These are phyloP conservation scores for Cinchona pubescens DNA, from an alignment of 257 asterid species.

Conservation along the genomic window DNA sequence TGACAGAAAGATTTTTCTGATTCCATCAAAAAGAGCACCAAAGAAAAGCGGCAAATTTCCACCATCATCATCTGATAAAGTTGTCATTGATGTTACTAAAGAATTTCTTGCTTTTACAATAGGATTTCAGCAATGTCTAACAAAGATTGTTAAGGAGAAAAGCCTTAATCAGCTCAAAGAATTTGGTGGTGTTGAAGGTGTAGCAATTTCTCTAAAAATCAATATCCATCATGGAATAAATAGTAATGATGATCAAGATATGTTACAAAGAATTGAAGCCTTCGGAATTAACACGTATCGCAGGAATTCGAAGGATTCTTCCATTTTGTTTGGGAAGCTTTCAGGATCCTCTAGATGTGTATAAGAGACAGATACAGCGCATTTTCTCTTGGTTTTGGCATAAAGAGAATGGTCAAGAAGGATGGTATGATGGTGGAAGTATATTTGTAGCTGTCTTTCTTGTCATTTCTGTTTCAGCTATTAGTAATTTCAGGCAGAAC, in stretches of 20 bases:
- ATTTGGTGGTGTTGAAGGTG: slow-evolving; percentile 33
- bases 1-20: not conserved
- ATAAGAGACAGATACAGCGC: too few species aligned
- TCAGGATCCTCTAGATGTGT: slow-evolving; percentile 33
- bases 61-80: not conserved
- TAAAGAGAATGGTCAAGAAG: slow-evolving; percentile 39
- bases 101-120: slow-evolving; percentile 8
- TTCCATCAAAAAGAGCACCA: slow-evolving; percentile 3
- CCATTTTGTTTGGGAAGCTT: slow-evolving; percentile 33
- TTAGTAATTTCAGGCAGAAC: slow-evolving; percentile 34
- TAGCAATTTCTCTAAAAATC: slow-evolving; percentile 26
- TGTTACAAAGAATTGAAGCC: slow-evolving; percentile 23
- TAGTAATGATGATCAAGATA: slow-evolving; percentile 21
- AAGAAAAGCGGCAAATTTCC: slow-evolving; percentile 1
- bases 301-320: slow-evolving; percentile 28
- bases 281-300: slow-evolving; percentile 38
- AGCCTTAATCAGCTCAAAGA: slow-evolving; percentile 15
- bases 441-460: slow-evolving; percentile 37
- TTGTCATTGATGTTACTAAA: slow-evolving; percentile 4
- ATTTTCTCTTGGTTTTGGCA: slow-evolving; percentile 42
- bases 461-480: slow-evolving; percentile 35
- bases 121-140: slow-evolving; percentile 22
- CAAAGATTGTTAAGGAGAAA: slow-evolving; percentile 37
- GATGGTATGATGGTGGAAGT: slow-evolving; percentile 50
- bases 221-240: slow-evolving; percentile 25